phyloP scores from a whole-genome alignment of 805 yeast species.

The Wickerhamomyces bisporus region DNA sequence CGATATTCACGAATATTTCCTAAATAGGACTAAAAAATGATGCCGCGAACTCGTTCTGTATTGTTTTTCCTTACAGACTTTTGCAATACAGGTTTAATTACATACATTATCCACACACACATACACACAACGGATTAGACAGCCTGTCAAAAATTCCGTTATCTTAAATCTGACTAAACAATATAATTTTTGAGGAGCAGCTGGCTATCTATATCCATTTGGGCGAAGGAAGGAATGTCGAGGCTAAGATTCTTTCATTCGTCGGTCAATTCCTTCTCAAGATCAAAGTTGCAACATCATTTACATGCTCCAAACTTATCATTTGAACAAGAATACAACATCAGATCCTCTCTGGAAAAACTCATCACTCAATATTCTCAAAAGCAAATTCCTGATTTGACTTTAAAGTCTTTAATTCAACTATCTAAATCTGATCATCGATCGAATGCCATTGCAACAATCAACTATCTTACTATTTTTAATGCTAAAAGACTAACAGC shows the following conservation, averaged over 20 bases:
- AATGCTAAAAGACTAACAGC: conserved; percentile 69
- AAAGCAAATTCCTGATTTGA: conserved; percentile 47
- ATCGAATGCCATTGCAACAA: conserved; percentile 43
- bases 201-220: too few relatives aligned
- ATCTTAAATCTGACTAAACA: too few relatives aligned
- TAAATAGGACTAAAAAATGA: too few relatives aligned
- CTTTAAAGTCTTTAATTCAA: conserved; percentile 44
- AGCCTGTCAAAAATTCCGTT: too few relatives aligned
- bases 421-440: conserved; percentile 31
- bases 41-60: too few relatives aligned
- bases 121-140: too few relatives aligned
- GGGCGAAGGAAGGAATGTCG: too few relatives aligned
- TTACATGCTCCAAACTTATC: conserved; percentile 15
- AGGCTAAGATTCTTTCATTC: conserved; percentile 5
- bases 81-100: too few relatives aligned
- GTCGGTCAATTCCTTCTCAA: conserved; percentile 2
- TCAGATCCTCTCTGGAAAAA: conserved; percentile 53
- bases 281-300: conserved; percentile 20
- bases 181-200: too few relatives aligned
- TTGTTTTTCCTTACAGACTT: too few relatives aligned
- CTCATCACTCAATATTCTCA: conserved; percentile 53
- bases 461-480: conserved; percentile 49
- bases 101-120: too few relatives aligned
- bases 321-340: conserved; percentile 49
- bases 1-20: too few relatives aligned